Conservation (phyloP, 441 rosid genomes). For the Melastoma candidum region DNA sequence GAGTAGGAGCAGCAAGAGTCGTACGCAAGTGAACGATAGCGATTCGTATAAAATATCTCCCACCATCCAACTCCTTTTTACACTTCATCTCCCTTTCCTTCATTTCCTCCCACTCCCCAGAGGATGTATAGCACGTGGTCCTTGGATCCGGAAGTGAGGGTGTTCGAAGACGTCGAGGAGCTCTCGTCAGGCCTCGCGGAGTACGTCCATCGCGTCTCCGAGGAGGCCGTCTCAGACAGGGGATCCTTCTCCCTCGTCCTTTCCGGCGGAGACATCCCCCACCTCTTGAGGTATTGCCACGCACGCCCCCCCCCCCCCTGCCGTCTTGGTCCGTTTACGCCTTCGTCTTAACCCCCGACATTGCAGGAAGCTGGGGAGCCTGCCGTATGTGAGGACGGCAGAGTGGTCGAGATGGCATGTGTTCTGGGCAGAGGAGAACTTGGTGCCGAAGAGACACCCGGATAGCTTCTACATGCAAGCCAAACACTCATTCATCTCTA, state of each 20-base stretch:
- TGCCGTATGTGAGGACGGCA: constrained; percentile 22
- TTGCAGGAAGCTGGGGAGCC: constrained; percentile 24
- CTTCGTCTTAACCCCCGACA: no score
- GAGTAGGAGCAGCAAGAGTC: no score
- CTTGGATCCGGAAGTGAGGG: constrained; percentile 6
- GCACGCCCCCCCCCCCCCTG: neutral
- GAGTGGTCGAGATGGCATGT: constrained; percentile 34
- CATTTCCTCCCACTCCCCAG: no score
- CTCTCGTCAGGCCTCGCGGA: constrained; percentile 24
- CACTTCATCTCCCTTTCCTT: no score
- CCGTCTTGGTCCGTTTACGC: no score
- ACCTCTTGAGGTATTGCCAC: constrained; percentile 16
- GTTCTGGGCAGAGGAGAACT: constrained; percentile 36
- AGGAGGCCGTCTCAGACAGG: constrained; percentile 22
- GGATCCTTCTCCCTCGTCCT: constrained; percentile 31
- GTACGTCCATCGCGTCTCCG: constrained; percentile 22
- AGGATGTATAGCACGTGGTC: no score
- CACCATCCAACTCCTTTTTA: no score
- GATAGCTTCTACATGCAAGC: constrained; percentile 29
- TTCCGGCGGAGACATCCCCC: constrained; percentile 27
- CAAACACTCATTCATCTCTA: constrained; percentile 24
- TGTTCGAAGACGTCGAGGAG: constrained; percentile 30
- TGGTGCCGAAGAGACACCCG: constrained; percentile 26
- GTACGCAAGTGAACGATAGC: no score
- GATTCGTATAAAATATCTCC: no score